Conservation (phyloP, 2,329 filamentous ascomycete species). For the Whalleya microplaca region DNA sequence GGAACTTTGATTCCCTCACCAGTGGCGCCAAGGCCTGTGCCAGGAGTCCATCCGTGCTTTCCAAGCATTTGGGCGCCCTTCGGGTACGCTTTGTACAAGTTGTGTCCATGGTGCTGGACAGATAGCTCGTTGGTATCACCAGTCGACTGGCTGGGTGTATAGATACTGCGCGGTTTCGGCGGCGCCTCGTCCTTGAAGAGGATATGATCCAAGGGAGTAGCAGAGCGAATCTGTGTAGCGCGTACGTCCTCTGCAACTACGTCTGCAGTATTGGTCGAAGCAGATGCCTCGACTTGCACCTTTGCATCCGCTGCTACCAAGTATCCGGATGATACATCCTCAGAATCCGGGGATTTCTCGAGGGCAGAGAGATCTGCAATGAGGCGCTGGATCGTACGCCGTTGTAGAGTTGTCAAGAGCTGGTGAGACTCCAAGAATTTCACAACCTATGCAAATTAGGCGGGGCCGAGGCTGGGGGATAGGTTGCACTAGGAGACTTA, state of each 20-base stretch:
- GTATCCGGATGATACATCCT: too few species aligned
- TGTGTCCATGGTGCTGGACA: neutral
- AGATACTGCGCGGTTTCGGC: too few species aligned
- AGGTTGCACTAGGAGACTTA: neutral
- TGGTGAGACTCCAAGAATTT: neutral
- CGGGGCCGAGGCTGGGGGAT: neutral
- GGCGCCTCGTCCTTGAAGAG: too few species aligned
- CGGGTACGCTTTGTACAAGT: neutral
- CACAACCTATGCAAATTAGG: neutral
- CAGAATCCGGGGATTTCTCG: too few species aligned
- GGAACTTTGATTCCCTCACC: neutral
- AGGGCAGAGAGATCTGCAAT: neutral
- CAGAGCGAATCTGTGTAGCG: too few species aligned
- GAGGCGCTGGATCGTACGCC: neutral
- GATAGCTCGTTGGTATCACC: neutral
- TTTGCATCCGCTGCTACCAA: too few species aligned
- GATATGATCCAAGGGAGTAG: too few species aligned
- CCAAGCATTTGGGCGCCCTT: neutral
- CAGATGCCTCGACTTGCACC: too few species aligned
- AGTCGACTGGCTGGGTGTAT: neutral
- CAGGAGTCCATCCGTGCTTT: neutral
- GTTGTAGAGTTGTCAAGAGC: neutral
- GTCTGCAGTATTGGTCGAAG: too few species aligned
- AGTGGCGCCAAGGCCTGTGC: neutral
- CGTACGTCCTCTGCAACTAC: too few species aligned